These are phyloP conservation scores for Rhytidhysteron rufulum DNA, from an alignment of 2,329 filamentous ascomycete species.

Conservation along the genomic window DNA sequence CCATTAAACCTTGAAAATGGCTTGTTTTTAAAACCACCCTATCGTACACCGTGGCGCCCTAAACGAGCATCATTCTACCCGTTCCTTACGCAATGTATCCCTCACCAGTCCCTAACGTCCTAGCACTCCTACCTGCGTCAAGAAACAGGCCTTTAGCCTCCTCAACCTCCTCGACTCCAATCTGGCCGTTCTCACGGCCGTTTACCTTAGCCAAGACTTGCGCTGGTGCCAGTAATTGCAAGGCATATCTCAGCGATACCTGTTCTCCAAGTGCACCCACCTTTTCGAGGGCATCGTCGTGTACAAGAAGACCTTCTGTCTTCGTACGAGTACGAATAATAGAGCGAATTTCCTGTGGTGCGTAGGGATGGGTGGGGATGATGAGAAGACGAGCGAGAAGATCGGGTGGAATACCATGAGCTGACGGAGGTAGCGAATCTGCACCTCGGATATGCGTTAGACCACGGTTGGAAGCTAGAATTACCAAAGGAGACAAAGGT, in stretches of 20 bases:
- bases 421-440: conserved; percentile 60
- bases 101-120: conserved; percentile 20
- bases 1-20: too few species aligned
- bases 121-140: conserved; percentile 48
- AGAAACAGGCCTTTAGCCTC: conserved; percentile 47
- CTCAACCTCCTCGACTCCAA: conserved; percentile 54
- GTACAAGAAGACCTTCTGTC: conserved; percentile 75
- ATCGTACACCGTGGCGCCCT: conserved; percentile 7
- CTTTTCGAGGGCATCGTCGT: conserved; percentile 79
- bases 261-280: conserved; percentile 82
- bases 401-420: conserved; percentile 91
- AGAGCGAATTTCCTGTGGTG: conserved; percentile 81
- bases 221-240: conserved; percentile 85
- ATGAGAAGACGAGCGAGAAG: conserved; percentile 92
- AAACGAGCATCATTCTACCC: not conserved
- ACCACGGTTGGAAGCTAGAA: conserved; percentile 94
- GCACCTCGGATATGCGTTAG: conserved; percentile 87
- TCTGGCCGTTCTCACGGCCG: conserved; percentile 44
- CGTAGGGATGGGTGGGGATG: conserved; percentile 89
- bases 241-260: conserved; percentile 86
- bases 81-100: conserved; percentile 31
- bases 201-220: conserved; percentile 82
- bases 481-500: conserved; percentile 90
- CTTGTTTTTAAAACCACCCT: conserved; percentile 6
- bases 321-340: conserved; percentile 83